Evolutionary conservation across 176 grass and related monocot species (phyloP).

Genomic region (Themeda triandra): DNA sequence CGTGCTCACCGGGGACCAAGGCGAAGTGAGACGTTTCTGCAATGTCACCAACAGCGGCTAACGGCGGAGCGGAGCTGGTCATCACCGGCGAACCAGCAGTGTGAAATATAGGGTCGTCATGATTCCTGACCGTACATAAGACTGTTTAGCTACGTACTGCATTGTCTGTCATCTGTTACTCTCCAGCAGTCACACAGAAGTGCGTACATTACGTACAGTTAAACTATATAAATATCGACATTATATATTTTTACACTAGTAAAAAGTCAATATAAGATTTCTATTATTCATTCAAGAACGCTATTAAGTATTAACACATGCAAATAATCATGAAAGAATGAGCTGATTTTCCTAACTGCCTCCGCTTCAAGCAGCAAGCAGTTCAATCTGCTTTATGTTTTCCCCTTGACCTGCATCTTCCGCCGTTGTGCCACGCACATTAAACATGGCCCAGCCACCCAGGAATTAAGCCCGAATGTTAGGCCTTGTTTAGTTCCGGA

Average conservation of each 20-base stretch:
- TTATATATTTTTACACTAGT: neutral
- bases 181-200: neutral
- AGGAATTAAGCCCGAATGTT: too few species aligned
- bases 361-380: neutral
- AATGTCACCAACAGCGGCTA: constrained; percentile 14
- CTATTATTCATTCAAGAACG: neutral
- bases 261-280: neutral
- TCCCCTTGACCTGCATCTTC: too few species aligned
- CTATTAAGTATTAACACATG: neutral
- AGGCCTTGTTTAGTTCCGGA: too few species aligned
- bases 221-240: neutral
- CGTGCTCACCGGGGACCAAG: neutral
- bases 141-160: neutral
- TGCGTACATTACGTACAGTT: neutral
- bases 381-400: neutral
- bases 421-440: neutral
- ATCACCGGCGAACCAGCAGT: neutral
- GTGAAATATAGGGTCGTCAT: neutral
- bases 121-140: neutral
- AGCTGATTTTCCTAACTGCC: neutral
- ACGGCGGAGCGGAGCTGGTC: neutral
- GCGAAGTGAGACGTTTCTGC: neutral
- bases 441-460: too few species aligned
- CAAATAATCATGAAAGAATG: neutral
- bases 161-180: neutral